These are phyloP conservation scores for Fusarium annulatum DNA, from an alignment of 2,329 filamentous ascomycete species.

Conservation along the genomic window DNA sequence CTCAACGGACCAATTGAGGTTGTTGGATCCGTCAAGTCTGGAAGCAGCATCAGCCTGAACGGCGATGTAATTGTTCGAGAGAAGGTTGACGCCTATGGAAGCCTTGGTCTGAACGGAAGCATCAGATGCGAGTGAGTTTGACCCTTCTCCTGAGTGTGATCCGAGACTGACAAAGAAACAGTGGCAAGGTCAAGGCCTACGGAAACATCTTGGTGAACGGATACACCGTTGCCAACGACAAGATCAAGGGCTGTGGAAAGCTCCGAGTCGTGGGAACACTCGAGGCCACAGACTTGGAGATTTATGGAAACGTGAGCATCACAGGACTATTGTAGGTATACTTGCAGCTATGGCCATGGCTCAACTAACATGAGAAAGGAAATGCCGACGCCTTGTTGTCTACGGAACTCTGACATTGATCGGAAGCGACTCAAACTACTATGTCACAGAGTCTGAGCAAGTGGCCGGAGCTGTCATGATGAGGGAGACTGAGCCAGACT, in stretches of 20 bases:
- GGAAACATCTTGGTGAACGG: slow-evolving; percentile 58
- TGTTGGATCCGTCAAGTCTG: slow-evolving; percentile 58
- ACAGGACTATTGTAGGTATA: slow-evolving; percentile 55
- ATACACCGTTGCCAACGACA: slow-evolving; percentile 53
- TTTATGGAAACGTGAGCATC: slow-evolving; percentile 60
- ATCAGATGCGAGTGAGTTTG: slow-evolving; percentile 56
- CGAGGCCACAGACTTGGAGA: slow-evolving; percentile 57
- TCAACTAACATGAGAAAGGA: slow-evolving; percentile 41
- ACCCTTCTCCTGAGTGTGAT: fast-evolving
- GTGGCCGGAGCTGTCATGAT: slow-evolving; percentile 57
- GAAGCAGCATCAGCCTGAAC: slow-evolving; percentile 56
- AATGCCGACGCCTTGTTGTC: slow-evolving; percentile 57
- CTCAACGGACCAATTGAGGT: slow-evolving; percentile 60
- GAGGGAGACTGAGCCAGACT: slow-evolving; percentile 55
- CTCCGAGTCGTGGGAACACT: slow-evolving; percentile 57
- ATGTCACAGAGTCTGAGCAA: slow-evolving; percentile 56
- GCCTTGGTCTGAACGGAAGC: slow-evolving; percentile 55
- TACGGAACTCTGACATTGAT: slow-evolving; percentile 61
- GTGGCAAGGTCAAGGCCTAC: slow-evolving; percentile 59
- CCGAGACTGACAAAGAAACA: slow-evolving; percentile 32
- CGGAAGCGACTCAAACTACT: slow-evolving; percentile 57
- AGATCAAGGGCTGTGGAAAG: slow-evolving; percentile 60
- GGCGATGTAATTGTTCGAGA: slow-evolving; percentile 59
- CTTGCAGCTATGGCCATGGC: slow-evolving; percentile 1
- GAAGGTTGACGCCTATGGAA: slow-evolving; percentile 59